phyloP scores from a whole-genome alignment of 2,329 filamentous ascomycete genomes.

The Epichloe gansuensis region DNA sequence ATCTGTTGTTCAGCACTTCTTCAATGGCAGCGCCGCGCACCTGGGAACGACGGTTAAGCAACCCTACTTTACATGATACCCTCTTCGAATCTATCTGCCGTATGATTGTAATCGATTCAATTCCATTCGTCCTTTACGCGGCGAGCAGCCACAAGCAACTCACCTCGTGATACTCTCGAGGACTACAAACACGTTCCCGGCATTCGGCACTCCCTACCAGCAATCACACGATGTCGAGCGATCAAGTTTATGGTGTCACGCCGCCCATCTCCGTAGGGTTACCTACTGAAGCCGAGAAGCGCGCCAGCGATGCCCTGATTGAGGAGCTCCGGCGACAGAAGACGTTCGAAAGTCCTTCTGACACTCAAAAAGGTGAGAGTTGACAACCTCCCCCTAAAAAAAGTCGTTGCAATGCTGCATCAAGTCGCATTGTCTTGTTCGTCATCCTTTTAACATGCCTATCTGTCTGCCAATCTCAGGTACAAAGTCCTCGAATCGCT shows the following conservation, averaged over 20 bases:
- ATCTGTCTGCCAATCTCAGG: slow-evolving; percentile 28
- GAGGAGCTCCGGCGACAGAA: slow-evolving; percentile 79
- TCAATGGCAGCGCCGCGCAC: background rate
- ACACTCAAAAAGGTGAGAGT: slow-evolving; percentile 63
- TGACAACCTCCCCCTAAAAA: no score
- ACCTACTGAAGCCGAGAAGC: slow-evolving; percentile 65
- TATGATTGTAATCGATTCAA: background rate
- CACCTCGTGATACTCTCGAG: background rate
- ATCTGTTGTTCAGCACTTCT: background rate
- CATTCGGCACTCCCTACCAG: background rate
- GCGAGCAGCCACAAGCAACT: background rate
- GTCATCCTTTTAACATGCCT: background rate
- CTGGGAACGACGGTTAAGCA: background rate
- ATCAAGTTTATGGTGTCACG: slow-evolving; percentile 54
- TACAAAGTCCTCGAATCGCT: slow-evolving; percentile 63
- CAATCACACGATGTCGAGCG: slow-evolving; percentile 21
- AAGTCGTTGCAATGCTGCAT: background rate
- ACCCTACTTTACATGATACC: background rate
- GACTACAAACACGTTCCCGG: background rate
- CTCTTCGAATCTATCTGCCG: background rate
- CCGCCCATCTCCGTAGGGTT: slow-evolving; percentile 67
- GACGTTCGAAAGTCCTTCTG: slow-evolving; percentile 76
- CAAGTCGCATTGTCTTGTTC: background rate
- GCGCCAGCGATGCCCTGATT: slow-evolving; percentile 66
- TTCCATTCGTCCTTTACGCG: background rate